These are phyloP conservation scores for Creolimax fragrantissima DNA, from an alignment of 78 protist species.

Conservation along the genomic window DNA sequence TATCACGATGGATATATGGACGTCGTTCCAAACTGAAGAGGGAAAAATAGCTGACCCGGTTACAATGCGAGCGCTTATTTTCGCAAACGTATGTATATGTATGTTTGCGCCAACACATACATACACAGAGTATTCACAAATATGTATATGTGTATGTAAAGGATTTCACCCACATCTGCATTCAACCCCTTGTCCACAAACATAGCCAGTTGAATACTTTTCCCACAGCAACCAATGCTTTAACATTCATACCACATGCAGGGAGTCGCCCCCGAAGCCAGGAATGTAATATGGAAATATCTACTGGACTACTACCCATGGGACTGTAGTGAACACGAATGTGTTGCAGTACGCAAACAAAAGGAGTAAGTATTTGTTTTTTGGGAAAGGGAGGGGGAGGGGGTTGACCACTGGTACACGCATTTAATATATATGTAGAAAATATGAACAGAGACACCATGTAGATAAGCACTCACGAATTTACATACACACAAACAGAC, in stretches of 20 bases:
- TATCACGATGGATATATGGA: not conserved
- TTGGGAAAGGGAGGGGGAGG: too few relatives aligned
- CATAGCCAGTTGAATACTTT: too few relatives aligned
- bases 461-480: too few relatives aligned
- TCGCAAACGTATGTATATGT: not conserved
- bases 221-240: too few relatives aligned
- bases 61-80: not conserved
- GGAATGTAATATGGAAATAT: not conserved
- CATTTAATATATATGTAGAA: too few relatives aligned
- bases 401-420: too few relatives aligned
- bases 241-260: not conserved
- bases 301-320: not conserved
- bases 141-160: not conserved
- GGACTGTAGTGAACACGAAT: not conserved
- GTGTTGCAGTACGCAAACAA: not conserved
- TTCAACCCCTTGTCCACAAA: too few relatives aligned
- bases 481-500: too few relatives aligned
- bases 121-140: not conserved
- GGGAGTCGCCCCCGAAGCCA: not conserved
- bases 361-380: not conserved
- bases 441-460: too few relatives aligned
- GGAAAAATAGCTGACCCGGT: not conserved
- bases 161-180: too few relatives aligned
- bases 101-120: too few relatives aligned
- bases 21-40: not conserved